Evolutionary conservation across 1,284 basidiomycete species (phyloP).

Genomic region (Earliella scabrosa): DNA sequence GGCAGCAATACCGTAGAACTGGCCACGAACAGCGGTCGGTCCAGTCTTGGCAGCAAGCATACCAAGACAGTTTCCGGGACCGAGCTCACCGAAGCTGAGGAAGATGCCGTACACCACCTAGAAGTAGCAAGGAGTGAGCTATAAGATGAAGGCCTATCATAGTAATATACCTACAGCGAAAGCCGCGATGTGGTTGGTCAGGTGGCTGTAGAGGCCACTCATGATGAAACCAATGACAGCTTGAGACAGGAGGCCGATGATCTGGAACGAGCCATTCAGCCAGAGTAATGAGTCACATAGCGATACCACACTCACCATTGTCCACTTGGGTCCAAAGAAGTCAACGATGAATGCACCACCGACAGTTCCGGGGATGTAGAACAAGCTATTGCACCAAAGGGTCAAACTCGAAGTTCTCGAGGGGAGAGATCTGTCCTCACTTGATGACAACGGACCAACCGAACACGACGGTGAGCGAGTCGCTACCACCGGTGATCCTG

Average conservation of each 20-base stretch:
- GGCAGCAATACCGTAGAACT: conserved; percentile 86
- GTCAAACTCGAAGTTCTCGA: not conserved
- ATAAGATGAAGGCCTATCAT: too few species aligned
- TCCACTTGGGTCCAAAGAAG: conserved; percentile 73
- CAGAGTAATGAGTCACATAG: not conserved
- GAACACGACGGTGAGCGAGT: conserved; percentile 61
- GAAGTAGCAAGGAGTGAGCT: conserved; percentile 38
- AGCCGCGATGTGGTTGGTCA: conserved; percentile 70
- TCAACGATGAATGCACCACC: conserved; percentile 82
- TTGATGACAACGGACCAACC: conserved; percentile 83
- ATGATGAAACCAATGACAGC: conserved; percentile 83
- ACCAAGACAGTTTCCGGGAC: conserved; percentile 80
- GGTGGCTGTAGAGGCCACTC: conserved; percentile 73
- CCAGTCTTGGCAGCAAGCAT: conserved; percentile 83
- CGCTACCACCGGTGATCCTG: conserved; percentile 61
- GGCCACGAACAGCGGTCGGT: conserved; percentile 85
- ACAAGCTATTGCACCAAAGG: conserved; percentile 52
- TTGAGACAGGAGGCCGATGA: conserved; percentile 71
- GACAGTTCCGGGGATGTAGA: conserved; percentile 81
- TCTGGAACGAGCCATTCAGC: conserved; percentile 42
- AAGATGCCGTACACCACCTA: conserved; percentile 87
- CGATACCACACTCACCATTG: conserved; percentile 55
- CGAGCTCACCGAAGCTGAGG: conserved; percentile 83
- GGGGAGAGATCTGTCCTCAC: conserved; percentile 41
- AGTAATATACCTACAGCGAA: conserved; percentile 77